Base-by-base conservation (phyloP, 345 rosid genomes). In the Erucastrum elatum region DNA sequence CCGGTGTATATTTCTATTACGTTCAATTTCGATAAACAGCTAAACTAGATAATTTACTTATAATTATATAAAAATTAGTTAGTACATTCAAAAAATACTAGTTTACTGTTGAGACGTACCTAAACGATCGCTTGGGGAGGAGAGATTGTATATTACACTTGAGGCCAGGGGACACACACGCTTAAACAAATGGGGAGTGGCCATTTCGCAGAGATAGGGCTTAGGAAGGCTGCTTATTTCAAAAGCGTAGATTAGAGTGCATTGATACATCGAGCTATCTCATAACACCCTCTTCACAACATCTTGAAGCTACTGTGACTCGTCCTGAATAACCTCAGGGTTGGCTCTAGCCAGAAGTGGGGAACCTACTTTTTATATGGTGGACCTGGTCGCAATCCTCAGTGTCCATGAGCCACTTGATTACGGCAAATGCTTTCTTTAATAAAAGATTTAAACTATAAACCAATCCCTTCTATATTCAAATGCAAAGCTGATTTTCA, bases 151-250 rank as follows among this genome's bases (percentile, higher is more conserved):
- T 85, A 87, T 55, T n/a, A n/a, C 31, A 25, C 81, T 78, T 76
- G 29, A 59, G 77, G n/a, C 5, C 67, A 37, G 31, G 85, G 84
- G 12, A 67, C 66, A 34, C 89, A 89, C 70, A 87, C 93, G 17
- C 51, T 79, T 25, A 86, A 86, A 2, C 86, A 87, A 64, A 89
- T 89, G 90, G 93, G 90, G 2, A 89, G 93, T 56, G 90, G 90
- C 4, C 88, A 72, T 75, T 87, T 89, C n/a, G 82, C 90, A 0
- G 83, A 84, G 17, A 82, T 82, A 82, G 86, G 89, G 10, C 84
- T 82, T 58, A 82, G 86, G 25, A 86, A 86, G 68, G 74, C 89
- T 2, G 85, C 89, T 73, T 89, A 86, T 33, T 82, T 89, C 77
- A 84, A 78, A 78, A 84, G 62, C 87, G 21, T 21, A 21, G 21